These are phyloP conservation scores for Globisporangium orthogonon DNA, from an alignment of 352 stramenopile species.

Conservation along the genomic window DNA sequence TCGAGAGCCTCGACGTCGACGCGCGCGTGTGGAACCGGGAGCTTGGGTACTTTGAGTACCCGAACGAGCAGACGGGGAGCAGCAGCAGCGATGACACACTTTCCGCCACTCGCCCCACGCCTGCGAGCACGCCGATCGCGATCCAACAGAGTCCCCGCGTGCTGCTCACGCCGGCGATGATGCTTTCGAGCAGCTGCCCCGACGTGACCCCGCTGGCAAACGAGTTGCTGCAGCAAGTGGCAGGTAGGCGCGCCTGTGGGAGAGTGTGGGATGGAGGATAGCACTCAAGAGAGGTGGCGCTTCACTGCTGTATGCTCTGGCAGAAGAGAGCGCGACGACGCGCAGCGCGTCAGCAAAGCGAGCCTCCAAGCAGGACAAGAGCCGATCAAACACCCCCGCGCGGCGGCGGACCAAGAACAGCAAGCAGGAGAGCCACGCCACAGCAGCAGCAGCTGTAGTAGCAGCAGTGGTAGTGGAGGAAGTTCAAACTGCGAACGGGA, in stretches of 20 bases:
- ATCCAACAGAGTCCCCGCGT: constrained; percentile 28
- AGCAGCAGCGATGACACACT: constrained; percentile 3
- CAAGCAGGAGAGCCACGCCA: constrained; percentile 4
- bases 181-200: constrained; percentile 63
- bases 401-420: constrained; percentile 35
- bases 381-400: constrained; percentile 33
- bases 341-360: constrained; percentile 50
- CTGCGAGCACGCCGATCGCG: constrained; percentile 18
- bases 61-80: constrained; percentile 26
- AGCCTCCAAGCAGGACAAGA: constrained; percentile 30
- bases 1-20: constrained; percentile 66
- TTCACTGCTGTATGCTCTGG: too few species aligned
- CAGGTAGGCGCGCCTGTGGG: background rate
- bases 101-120: constrained; percentile 1
- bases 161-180: constrained; percentile 66
- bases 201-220: constrained; percentile 22
- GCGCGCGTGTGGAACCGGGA: constrained; percentile 81
- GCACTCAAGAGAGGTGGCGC: background rate
- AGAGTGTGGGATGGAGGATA: background rate
- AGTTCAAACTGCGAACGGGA: constrained; percentile 1
- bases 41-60: constrained; percentile 83
- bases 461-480: background rate
- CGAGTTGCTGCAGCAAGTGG: background rate
- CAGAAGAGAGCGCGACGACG: background rate
- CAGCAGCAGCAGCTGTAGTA: background rate